Percentiles rank a stretch among this genome's conserved stretches.
Conservation (phyloP, 768 basidiomycete genomes). For the Boletus eberwhitei region DNA sequence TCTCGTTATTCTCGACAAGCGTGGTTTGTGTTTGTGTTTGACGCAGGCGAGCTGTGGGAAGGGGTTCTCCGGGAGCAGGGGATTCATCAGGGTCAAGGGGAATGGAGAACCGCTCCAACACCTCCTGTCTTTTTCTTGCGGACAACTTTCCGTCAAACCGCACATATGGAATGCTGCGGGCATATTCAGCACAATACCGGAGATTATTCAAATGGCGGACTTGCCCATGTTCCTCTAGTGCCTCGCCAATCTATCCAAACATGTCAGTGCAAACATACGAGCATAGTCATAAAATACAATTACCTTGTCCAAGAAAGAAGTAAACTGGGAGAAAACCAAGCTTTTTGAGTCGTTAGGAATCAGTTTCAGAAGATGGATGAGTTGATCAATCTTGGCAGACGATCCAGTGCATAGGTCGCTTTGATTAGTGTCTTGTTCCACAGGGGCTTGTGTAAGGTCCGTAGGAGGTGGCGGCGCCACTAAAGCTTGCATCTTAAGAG, state of each 20-base stretch:
- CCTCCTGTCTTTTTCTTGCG: constrained; percentile 73
- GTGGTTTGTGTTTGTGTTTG: constrained; percentile 4
- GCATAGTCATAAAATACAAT: neutral
- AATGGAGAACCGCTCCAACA: constrained; percentile 69
- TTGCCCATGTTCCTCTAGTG: constrained; percentile 62
- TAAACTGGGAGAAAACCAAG: constrained; percentile 89
- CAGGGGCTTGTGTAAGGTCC: constrained; percentile 62
- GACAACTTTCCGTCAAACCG: constrained; percentile 87
- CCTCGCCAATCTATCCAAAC: constrained; percentile 59
- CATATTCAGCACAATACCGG: constrained; percentile 1
- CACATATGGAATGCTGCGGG: constrained; percentile 62
- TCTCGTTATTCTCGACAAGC: constrained; percentile 9
- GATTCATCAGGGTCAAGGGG: constrained; percentile 45
- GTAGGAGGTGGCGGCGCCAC: constrained; percentile 62
- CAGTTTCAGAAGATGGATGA: constrained; percentile 67
- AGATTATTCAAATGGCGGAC: constrained; percentile 10
- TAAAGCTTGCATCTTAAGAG: constrained; percentile 51
- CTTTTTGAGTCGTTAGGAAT: constrained; percentile 73
- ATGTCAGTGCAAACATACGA: neutral
- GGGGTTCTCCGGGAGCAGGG: constrained; percentile 14
- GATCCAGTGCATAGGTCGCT: constrained; percentile 47
- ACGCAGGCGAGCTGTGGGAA: constrained; percentile 7
- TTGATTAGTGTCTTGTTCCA: constrained; percentile 39
- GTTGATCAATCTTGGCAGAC: constrained; percentile 84
- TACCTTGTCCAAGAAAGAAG: constrained; percentile 79